Conservation (phyloP, 441 rosid genomes). For the Capsella rubella region DNA sequence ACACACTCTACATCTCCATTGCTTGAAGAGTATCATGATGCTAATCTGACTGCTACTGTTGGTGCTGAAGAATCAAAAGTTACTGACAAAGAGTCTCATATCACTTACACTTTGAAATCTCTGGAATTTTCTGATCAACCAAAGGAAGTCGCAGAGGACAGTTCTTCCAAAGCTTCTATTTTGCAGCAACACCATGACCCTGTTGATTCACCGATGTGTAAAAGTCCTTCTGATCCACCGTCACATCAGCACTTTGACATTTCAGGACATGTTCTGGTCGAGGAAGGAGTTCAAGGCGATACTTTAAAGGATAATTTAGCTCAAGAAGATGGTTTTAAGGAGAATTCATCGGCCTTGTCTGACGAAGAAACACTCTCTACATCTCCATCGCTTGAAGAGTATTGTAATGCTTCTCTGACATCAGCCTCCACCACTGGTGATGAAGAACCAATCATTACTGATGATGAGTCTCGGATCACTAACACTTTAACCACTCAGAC, state of each 20-base stretch:
- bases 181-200: constrained; percentile 35
- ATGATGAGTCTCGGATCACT: not conserved
- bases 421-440: constrained; percentile 34
- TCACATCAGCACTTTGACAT: constrained; percentile 31
- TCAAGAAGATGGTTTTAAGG: constrained; percentile 38
- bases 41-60: not conserved
- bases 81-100: not conserved
- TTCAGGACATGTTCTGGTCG: constrained; percentile 32
- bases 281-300: constrained; percentile 42
- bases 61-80: not conserved
- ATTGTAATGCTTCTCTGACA: constrained; percentile 28
- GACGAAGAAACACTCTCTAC: constrained; percentile 36
- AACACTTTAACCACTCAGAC: constrained; percentile 1
- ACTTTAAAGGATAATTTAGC: constrained; percentile 32
- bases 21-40: not conserved
- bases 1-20: not conserved
- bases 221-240: constrained; percentile 35
- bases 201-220: constrained; percentile 23
- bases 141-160: constrained; percentile 34
- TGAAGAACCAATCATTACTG: not conserved
- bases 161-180: constrained; percentile 26
- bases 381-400: constrained; percentile 2
- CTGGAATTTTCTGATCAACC: constrained; percentile 32
- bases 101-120: not conserved
- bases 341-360: constrained; percentile 34